Conservation (phyloP, 2,329 filamentous ascomycete genomes). For the Colletotrichum euphorbiae region DNA sequence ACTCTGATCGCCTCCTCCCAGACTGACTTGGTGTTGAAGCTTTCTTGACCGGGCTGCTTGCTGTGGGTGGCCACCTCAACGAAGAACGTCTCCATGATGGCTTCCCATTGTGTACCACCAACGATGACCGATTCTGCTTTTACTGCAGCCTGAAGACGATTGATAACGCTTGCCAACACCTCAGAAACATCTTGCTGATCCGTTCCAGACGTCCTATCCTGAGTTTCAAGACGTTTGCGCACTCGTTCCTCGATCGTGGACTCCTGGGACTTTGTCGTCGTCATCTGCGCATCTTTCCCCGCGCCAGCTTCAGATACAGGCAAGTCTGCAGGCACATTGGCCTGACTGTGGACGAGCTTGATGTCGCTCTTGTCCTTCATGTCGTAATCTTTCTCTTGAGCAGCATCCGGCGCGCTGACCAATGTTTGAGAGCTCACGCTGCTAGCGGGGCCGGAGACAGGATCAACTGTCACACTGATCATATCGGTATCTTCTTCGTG, state of each 20-base stretch:
- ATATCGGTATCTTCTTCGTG: slow-evolving; percentile 50
- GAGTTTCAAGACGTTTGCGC: slow-evolving; percentile 57
- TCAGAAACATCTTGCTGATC: slow-evolving; percentile 96
- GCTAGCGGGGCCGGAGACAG: slow-evolving; percentile 56
- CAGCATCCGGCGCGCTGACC: slow-evolving; percentile 57
- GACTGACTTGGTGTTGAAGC: slow-evolving; percentile 47
- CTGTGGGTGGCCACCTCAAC: slow-evolving; percentile 71
- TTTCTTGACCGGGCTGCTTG: slow-evolving; percentile 60
- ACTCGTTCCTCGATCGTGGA: slow-evolving; percentile 57
- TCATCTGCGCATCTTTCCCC: slow-evolving; percentile 31
- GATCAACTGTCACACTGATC: slow-evolving; percentile 48
- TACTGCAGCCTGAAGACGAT: slow-evolving; percentile 91
- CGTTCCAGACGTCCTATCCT: slow-evolving; percentile 61
- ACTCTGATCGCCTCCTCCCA: slow-evolving; percentile 74
- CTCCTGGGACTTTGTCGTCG: neutral
- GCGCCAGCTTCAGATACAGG: slow-evolving; percentile 35
- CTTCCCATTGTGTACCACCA: slow-evolving; percentile 82
- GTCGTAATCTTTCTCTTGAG: slow-evolving; percentile 7
- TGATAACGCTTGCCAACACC: slow-evolving; percentile 92
- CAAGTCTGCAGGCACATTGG: slow-evolving; percentile 41
- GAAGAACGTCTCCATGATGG: slow-evolving; percentile 78
- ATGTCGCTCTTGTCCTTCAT: slow-evolving; percentile 31
- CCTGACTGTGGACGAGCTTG: slow-evolving; percentile 29
- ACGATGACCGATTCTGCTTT: slow-evolving; percentile 72
- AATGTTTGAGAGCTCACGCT: slow-evolving; percentile 64